Base-by-base conservation (phyloP, 108 stramenopile species). In the Cyclotella choctawhatcheeana region DNA sequence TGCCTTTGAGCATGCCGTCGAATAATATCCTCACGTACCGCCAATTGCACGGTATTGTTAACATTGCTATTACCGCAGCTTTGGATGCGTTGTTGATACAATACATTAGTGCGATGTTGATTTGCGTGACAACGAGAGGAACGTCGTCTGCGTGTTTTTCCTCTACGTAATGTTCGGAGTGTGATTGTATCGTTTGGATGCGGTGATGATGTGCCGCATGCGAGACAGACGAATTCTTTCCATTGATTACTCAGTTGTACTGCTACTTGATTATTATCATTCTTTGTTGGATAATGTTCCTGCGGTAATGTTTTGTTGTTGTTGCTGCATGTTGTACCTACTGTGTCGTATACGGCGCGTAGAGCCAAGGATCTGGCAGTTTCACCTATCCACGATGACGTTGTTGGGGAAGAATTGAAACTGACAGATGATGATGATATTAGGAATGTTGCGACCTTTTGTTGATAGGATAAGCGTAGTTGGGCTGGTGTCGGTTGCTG, bases 101-200 rank as follows among this genome's bases (percentile, higher is more conserved):
- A 47, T 17, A 65, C 31, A 2, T 61, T 30, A 30, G 73, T 56
- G 30, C 56, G 67, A 18, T 63, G 44, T 50, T 80, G 55, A 8
- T 59, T 55, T 25, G 72, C 65, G 14, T 31, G 31, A 40, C 30
- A 54, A 21, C 79, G 71, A 14, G 72, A 73, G 44, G 77, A 43
- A 4, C 77, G 77, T 16, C 77, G 69, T 12, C 77, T 35, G 56
- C 77, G 35, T 22, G 65, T 78, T 37, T 51, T 17, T 13, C 64
- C 70, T 44, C 77, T 34, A 44, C 53, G 59, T 26, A 78, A 31
- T 24, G 48, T 59, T 26, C 64, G 64, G 4, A 78, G 48, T 35
- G 24, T 58, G 14, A 67, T 71, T 58, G 55, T 51, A 56, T 67
- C 51, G n/a, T 12, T 26, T 56, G 54, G 20, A 27, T 44, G 25